These are phyloP conservation scores for Lactarius sanguifluus DNA, from an alignment of 768 basidiomycete genomes.

Conservation along the genomic window DNA sequence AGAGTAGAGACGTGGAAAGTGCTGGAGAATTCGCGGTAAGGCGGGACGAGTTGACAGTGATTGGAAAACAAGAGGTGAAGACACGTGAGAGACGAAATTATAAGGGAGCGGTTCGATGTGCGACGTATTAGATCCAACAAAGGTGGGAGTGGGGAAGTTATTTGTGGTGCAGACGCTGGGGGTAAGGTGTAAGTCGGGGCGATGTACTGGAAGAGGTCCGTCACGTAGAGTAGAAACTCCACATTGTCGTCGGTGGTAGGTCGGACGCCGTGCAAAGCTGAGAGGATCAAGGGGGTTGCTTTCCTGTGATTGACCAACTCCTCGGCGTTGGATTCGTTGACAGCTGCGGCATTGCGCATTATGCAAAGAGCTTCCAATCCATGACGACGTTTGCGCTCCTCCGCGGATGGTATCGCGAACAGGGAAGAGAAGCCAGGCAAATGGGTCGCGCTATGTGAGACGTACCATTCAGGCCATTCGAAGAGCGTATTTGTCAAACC, in stretches of 20 bases:
- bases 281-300: conserved; percentile 64
- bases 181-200: conserved; percentile 46
- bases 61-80: conserved; percentile 64
- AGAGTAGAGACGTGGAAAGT: conserved; percentile 61
- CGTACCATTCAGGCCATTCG: conserved; percentile 87
- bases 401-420: conserved; percentile 55
- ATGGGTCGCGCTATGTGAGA: conserved; percentile 37
- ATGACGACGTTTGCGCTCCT: conserved; percentile 59
- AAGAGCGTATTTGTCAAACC: conserved; percentile 83
- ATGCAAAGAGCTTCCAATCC: conserved; percentile 86
- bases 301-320: conserved; percentile 59
- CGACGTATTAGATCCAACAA: conserved; percentile 54
- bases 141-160: conserved; percentile 53
- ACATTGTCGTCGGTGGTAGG: conserved; percentile 61
- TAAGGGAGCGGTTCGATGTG: conserved; percentile 72
- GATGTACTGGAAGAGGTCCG: conserved; percentile 70
- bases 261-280: conserved; percentile 61
- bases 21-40: conserved; percentile 57
- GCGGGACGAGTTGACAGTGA: conserved; percentile 54
- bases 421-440: conserved; percentile 36
- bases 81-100: conserved; percentile 61
- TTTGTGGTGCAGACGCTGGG: conserved; percentile 35
- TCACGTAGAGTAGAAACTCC: conserved; percentile 69
- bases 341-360: conserved; percentile 79
- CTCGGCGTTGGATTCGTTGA: conserved; percentile 63